Evolutionary conservation across 140 eudicot species (phyloP).

Genomic region (Flaveria floridana): DNA sequence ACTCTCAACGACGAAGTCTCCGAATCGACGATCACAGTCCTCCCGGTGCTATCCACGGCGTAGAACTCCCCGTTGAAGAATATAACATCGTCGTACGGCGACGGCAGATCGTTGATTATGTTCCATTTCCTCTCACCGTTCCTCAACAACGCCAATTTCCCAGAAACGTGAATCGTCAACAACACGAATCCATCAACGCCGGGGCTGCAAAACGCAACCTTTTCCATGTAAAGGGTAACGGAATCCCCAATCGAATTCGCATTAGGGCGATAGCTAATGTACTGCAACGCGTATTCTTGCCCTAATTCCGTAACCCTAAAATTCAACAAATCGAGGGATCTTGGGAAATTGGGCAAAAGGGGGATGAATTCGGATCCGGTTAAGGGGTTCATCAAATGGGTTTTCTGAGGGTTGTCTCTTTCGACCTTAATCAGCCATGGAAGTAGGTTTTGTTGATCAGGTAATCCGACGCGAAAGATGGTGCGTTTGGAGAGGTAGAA

Average conservation of each 20-base stretch:
- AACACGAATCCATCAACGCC: slow-evolving; percentile 45
- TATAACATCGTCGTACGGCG: slow-evolving; percentile 85
- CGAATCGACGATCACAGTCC: slow-evolving; percentile 46
- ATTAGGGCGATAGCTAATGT: slow-evolving; percentile 57
- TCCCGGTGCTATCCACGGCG: slow-evolving; percentile 69
- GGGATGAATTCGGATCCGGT: slow-evolving; percentile 46
- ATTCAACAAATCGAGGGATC: slow-evolving; percentile 35
- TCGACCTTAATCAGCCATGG: slow-evolving; percentile 76
- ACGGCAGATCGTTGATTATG: slow-evolving; percentile 52
- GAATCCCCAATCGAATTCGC: slow-evolving; percentile 74
- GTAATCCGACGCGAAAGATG: slow-evolving; percentile 46
- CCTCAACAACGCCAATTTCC: slow-evolving; percentile 62
- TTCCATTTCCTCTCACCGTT: slow-evolving; percentile 65
- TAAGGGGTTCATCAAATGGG: slow-evolving; percentile 58
- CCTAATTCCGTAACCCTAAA: slow-evolving; percentile 61
- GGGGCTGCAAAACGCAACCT: slow-evolving; percentile 56
- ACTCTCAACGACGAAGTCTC: slow-evolving; percentile 26
- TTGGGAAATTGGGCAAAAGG: slow-evolving; percentile 51
- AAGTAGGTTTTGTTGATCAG: slow-evolving; percentile 19
- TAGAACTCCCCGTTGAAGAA: slow-evolving; percentile 48
- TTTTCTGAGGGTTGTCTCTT: slow-evolving; percentile 41
- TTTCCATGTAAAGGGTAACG: slow-evolving; percentile 65
- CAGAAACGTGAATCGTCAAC: slow-evolving; percentile 75
- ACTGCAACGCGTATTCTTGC: slow-evolving; percentile 57
- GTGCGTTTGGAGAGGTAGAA: slow-evolving; percentile 69